Base-by-base conservation (phyloP, 805 yeast species). In the Saccharomycopsis lassenensis region DNA sequence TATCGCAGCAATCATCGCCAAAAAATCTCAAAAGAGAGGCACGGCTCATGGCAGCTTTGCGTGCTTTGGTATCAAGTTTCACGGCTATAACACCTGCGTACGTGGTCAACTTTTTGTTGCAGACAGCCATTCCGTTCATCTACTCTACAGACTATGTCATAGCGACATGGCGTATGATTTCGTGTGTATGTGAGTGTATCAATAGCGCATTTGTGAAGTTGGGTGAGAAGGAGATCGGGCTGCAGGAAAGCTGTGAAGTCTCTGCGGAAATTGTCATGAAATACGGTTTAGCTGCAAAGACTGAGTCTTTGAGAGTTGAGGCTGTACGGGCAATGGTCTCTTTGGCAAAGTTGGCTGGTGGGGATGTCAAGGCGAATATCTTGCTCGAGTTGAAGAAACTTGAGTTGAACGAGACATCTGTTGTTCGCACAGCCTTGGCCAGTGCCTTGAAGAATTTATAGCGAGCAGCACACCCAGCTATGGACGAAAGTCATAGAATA, bases 81-180 rank as follows among this genome's bases (percentile, higher is more conserved):
- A 44, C 46, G 23, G 24, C 46, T 15, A 19, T 21, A 4, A 48
- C 54, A 4, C 36, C 41, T 2, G 29, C 2, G 45, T 49, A 32
- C 40, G 51, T 17, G 18, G 23, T 5, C 47, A 41, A 0, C 31
- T 57, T 8, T 33, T 60, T 65, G 40, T 51, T 62, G 2, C 42
- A 59, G 42, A 44, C 47, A 7, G 30, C 51, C 25, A 42, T 57
- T 36, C 33, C 39, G 4, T 30, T 39, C 3, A 46, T 63, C 52
- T 56, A 52, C 51, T 49, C 46, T 20, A 41, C 51, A 36, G 31
- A 52, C 35, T 36, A 33, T 16, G 31, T 56, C 23, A 35, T 61
- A 1, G 58, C 59, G 34, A 69, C 83, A 1, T 80, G 89, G 89
- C 65, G 79, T 46, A 63, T 77, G 2, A 72, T 74, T 45, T 40